Evolutionary conservation across 768 basidiomycete species (phyloP), one percentile per base, ranked within the genome.

Genomic region (Termitomyces sp.): DNA sequence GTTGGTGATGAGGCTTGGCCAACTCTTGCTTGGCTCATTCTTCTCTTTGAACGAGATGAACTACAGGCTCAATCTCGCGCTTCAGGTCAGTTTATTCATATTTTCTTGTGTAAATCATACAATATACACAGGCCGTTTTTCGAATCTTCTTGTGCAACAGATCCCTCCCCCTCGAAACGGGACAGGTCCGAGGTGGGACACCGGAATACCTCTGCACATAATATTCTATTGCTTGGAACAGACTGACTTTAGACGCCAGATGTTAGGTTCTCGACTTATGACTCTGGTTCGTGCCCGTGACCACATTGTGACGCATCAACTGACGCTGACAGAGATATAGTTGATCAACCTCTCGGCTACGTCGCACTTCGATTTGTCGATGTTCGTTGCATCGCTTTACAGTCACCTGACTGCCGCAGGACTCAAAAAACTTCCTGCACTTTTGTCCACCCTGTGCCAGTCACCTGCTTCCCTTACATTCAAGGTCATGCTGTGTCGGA

Each of bases 41-140:
- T 72, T 22, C 63, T 91, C 20, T 89, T 90, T 62, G 88, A 93
- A 66, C 81, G 79, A 62, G 89, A 91, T 60, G 84, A 90, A 63
- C 61, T 64, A 11, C 59, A 71, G 51, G 65, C 66, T 22, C 71
- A 73, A 58, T 61, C 63, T 16, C 69, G 70, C 58, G 75, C 75
- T 53, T 66, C 70, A 57, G 71, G 82, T 81, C 55, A 67, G 76
- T 62, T 15, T 36, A 27, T n/a, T 20, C n/a, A 27, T 47, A 9
- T 8, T 1, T 58, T 8, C 15, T 34, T 41, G n/a, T 18, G 12
- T 39, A 31, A 51, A 45, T 34, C 31, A 45, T 30, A 2, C 2
- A 16, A 50, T 18, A 34, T 24, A 2, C 18, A 27, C 48, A 66
- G 65, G 63, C 58, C 62, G 62, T 51, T 76, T 80, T 61, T 87